Evolutionary conservation across 805 yeast species (phyloP).

Genomic region (Lipomyces yamadae): DNA sequence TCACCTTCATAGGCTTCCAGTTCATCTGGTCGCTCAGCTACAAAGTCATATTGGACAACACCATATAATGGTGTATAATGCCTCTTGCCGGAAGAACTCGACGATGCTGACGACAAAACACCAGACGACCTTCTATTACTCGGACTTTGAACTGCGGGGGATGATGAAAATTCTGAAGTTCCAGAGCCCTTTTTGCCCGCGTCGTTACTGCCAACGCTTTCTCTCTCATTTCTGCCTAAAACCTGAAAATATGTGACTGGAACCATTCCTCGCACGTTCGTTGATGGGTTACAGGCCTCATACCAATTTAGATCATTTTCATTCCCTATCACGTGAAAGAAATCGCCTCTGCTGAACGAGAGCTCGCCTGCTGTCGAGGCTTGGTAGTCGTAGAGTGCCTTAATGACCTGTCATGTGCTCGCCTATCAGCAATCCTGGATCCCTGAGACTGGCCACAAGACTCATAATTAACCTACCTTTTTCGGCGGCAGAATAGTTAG

Average conservation of each 20-base stretch:
- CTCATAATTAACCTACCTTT: constrained; percentile 2
- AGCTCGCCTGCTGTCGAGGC: constrained; percentile 85
- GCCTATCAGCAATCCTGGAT: constrained; percentile 4
- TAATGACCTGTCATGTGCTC: constrained; percentile 59
- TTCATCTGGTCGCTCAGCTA: constrained; percentile 83
- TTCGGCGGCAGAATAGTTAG: constrained; percentile 18
- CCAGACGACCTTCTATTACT: constrained; percentile 21
- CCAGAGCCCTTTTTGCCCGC: constrained; percentile 25
- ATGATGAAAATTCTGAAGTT: constrained; percentile 21
- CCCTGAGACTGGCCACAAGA: neutral
- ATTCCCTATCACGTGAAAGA: constrained; percentile 76
- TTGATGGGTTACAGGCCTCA: constrained; percentile 85
- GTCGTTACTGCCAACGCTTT: constrained; percentile 25
- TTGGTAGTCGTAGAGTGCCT: constrained; percentile 75
- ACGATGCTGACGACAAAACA: constrained; percentile 29
- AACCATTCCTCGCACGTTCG: constrained; percentile 79
- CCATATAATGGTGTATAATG: constrained; percentile 68
- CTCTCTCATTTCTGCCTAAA: constrained; percentile 47
- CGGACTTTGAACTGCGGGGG: constrained; percentile 11
- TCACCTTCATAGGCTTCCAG: constrained; percentile 84
- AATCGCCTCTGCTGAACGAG: constrained; percentile 79
- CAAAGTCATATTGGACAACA: constrained; percentile 80
- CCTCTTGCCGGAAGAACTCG: constrained; percentile 22
- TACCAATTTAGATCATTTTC: constrained; percentile 68
- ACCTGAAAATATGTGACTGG: constrained; percentile 85